A percentile compares a stretch with the other conserved stretches of the same genome.
phyloP scores from a whole-genome alignment of 2,329 filamentous ascomycete species.

The Cercospora canescens region DNA sequence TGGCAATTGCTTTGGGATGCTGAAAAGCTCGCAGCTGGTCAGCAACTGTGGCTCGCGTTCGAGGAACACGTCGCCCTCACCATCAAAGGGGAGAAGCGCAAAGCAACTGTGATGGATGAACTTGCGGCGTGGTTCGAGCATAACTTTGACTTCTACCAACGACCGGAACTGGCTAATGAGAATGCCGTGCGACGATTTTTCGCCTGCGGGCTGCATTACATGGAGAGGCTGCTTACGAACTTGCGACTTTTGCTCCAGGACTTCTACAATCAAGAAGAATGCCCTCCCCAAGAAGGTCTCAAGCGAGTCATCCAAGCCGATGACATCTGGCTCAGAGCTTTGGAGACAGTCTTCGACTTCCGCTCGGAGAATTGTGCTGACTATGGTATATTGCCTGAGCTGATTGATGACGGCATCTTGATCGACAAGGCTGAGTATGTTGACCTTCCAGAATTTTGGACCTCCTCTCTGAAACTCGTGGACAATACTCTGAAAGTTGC shows the following conservation, averaged over 20 bases:
- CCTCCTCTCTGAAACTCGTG: conserved; percentile 59
- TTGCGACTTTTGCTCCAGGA: conserved; percentile 26
- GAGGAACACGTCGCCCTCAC: conserved; percentile 60
- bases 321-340: conserved; percentile 66
- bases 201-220: conserved; percentile 44
- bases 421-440: conserved; percentile 59
- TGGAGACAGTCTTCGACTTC: conserved; percentile 68
- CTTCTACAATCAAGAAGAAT: conserved; percentile 11
- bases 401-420: conserved; percentile 52
- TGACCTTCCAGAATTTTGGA: conserved; percentile 81
- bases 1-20: conserved; percentile 88
- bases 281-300: conserved; percentile 45
- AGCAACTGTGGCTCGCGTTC: conserved; percentile 77
- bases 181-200: conserved; percentile 88
- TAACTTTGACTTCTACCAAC: conserved; percentile 69
- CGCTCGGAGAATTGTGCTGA: conserved; percentile 66
- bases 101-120: conserved; percentile 70
- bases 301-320: conserved; percentile 65
- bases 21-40: conserved; percentile 82
- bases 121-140: conserved; percentile 76
- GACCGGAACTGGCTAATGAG: conserved; percentile 66
- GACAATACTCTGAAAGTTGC: conserved; percentile 40
- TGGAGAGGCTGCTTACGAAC: conserved; percentile 31
- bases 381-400: conserved; percentile 72
- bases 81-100: conserved; percentile 53